phyloP scores from a whole-genome alignment of 1,284 basidiomycete genomes.

The Ceratobasidium theobromae region DNA sequence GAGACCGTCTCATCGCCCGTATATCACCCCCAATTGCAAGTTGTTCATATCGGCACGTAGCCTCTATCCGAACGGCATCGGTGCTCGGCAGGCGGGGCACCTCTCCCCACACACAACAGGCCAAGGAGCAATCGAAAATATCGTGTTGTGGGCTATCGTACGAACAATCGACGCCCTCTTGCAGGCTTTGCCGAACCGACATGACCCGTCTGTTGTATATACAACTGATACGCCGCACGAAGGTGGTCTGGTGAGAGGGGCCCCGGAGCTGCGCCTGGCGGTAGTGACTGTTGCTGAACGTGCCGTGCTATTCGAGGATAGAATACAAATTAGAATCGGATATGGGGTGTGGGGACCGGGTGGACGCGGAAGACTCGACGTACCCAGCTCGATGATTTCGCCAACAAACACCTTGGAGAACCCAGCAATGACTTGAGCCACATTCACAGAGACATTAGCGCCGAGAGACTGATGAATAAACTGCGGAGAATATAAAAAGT shows the following conservation, averaged over 20 bases:
- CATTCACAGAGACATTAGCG: slow-evolving; percentile 78
- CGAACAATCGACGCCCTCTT: slow-evolving; percentile 40
- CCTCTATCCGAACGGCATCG: slow-evolving; percentile 1
- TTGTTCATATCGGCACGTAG: no score
- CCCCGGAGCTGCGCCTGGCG: slow-evolving; percentile 13
- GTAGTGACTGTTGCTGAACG: slow-evolving; percentile 20
- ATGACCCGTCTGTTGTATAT: slow-evolving; percentile 75
- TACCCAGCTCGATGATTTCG: slow-evolving; percentile 86
- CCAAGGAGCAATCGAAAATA: neutral
- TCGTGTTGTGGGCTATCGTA: neutral
- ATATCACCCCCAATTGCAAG: no score
- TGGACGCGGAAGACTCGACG: slow-evolving; percentile 34
- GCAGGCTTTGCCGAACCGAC: slow-evolving; percentile 73
- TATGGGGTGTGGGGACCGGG: slow-evolving; percentile 4
- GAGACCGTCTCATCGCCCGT: no score
- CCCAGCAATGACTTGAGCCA: slow-evolving; percentile 85
- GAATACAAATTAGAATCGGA: neutral
- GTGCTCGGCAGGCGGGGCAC: neutral
- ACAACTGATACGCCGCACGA: slow-evolving; percentile 81
- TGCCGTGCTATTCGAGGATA: slow-evolving; percentile 6
- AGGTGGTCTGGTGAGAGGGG: slow-evolving; percentile 78
- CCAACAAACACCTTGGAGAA: slow-evolving; percentile 91
- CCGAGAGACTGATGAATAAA: slow-evolving; percentile 73
- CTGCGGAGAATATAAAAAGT: neutral
- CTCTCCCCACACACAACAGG: neutral